Conservation (phyloP, 345 rosid species). For the Firmiana major region DNA sequence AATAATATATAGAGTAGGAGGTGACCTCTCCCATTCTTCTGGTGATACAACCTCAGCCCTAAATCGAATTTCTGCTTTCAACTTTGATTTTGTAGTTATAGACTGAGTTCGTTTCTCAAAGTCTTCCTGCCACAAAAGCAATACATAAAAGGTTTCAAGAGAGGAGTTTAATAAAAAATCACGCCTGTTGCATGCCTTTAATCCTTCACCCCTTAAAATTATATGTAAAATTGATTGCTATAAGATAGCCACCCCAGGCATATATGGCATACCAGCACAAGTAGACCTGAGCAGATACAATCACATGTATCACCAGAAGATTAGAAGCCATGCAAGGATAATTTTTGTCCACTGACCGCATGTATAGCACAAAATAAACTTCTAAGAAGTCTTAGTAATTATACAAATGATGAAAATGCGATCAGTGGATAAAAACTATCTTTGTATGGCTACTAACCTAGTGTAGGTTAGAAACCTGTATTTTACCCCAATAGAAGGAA, state of each 20-base stretch:
- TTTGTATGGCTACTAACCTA: not conserved
- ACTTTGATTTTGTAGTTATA: conserved; percentile 66
- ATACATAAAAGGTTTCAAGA: conserved; percentile 17
- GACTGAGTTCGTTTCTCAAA: conserved; percentile 84
- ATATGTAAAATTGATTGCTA: not conserved
- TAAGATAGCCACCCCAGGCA: not conserved
- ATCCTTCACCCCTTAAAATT: not conserved
- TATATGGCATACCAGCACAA: no score
- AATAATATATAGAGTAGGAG: conserved; percentile 18
- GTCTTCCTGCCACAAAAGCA: conserved; percentile 59
- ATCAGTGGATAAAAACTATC: not conserved
- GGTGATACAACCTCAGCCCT: conserved; percentile 72
- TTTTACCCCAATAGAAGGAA: conserved; percentile 86
- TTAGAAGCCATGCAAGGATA: no score
- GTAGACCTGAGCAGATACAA: no score
- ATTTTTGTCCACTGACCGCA: no score
- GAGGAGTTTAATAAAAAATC: not conserved
- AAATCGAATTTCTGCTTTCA: conserved; percentile 85
- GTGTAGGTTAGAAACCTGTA: conserved; percentile 7
- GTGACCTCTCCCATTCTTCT: conserved; percentile 88
- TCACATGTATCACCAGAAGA: no score
- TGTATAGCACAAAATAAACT: no score
- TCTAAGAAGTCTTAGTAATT: not conserved
- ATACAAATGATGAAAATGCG: not conserved
- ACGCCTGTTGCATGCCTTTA: not conserved